Conservation (phyloP, 2,329 filamentous ascomycete species). For the Diaporthe nobilis region DNA sequence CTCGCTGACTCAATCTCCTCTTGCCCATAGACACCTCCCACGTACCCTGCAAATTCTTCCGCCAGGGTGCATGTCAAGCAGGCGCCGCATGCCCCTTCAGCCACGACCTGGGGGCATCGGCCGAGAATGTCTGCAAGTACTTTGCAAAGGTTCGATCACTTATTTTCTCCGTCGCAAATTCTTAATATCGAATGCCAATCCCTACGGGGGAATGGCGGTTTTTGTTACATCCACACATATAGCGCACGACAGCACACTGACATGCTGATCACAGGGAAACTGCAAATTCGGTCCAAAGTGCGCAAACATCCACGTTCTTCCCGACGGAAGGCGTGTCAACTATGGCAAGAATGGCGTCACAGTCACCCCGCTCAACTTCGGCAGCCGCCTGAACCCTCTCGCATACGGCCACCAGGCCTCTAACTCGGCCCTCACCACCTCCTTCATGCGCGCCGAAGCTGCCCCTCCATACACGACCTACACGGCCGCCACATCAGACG, state of each 20-base stretch:
- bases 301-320: slow-evolving; percentile 94
- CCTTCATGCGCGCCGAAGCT: slow-evolving; percentile 75
- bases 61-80: slow-evolving; percentile 95
- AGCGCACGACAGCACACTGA: slow-evolving; percentile 28
- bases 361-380: slow-evolving; percentile 72
- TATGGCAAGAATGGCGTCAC: slow-evolving; percentile 79
- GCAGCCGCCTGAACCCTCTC: slow-evolving; percentile 76
- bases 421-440: slow-evolving; percentile 79
- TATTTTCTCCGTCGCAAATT: background rate
- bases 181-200: background rate
- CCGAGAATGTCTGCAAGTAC: slow-evolving; percentile 97
- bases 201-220: background rate
- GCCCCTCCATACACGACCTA: slow-evolving; percentile 64
- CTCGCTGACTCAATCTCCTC: slow-evolving; percentile 39
- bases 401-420: slow-evolving; percentile 76
- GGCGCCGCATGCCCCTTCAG: slow-evolving; percentile 96
- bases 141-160: slow-evolving; percentile 85
- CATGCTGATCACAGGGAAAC: slow-evolving; percentile 77
- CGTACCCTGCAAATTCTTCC: slow-evolving; percentile 99
- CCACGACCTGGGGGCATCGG: slow-evolving; percentile 87
- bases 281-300: slow-evolving; percentile 99
- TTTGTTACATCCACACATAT: too few species aligned
- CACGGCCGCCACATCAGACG: slow-evolving; percentile 59
- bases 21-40: slow-evolving; percentile 85
- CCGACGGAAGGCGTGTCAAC: slow-evolving; percentile 93